phyloP scores from a whole-genome alignment of 2,329 filamentous ascomycete genomes.

The Colletotrichum endophyticum region DNA sequence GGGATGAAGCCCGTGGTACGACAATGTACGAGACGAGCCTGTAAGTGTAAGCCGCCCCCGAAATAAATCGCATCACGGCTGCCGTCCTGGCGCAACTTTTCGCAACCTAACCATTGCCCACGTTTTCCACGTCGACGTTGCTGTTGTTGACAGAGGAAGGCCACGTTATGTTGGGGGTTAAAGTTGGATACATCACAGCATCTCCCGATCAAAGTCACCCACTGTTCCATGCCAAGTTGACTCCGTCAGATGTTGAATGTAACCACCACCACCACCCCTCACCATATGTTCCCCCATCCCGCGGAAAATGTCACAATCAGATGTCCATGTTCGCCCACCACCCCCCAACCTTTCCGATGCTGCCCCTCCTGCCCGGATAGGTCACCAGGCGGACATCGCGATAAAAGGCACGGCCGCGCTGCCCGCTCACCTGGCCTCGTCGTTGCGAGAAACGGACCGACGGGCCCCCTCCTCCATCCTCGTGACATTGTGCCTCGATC shows the following conservation, averaged over 20 bases:
- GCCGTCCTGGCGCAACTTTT: background rate
- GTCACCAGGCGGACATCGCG: conserved; percentile 2
- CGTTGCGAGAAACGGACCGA: conserved; percentile 1
- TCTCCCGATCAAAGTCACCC: background rate
- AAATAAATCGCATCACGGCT: background rate
- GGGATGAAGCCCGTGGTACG: background rate
- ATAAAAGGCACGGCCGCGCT: background rate
- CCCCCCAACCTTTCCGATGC: background rate
- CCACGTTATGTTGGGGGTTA: background rate
- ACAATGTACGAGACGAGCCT: background rate
- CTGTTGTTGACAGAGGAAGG: background rate
- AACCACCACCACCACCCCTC: background rate
- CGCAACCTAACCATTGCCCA: background rate
- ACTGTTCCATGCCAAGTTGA: background rate
- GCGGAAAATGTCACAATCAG: background rate
- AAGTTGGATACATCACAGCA: background rate
- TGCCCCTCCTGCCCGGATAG: background rate
- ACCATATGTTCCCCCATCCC: background rate
- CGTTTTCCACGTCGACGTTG: background rate
- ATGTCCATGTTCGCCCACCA: background rate
- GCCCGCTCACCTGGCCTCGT: background rate
- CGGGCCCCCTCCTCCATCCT: background rate
- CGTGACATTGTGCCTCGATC: background rate
- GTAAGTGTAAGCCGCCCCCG: background rate
- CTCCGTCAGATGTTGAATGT: background rate